These are phyloP conservation scores for Fusarium virguliforme DNA, from an alignment of 2,329 filamentous ascomycete species.

Conservation along the genomic window DNA sequence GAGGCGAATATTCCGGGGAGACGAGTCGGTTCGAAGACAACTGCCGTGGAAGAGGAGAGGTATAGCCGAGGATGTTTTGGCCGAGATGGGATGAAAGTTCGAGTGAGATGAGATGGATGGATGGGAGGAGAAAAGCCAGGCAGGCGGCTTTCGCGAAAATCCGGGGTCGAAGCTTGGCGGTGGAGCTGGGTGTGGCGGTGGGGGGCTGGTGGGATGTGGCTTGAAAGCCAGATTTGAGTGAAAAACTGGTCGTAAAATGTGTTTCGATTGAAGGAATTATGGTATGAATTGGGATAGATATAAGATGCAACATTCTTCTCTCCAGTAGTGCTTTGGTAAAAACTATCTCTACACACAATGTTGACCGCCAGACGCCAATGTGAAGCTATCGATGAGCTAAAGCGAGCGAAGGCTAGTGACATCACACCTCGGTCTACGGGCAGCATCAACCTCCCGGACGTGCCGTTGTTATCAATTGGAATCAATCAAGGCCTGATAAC, in stretches of 20 bases:
- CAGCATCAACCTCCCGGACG: neutral
- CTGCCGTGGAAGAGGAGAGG: conserved; percentile 13
- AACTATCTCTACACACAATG: too few species aligned
- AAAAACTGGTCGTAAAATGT: neutral
- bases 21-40: neutral
- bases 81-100: conserved; percentile 20
- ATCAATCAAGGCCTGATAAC: neutral
- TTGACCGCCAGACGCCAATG: conserved; percentile 7
- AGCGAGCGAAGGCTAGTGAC: neutral
- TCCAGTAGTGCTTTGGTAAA: too few species aligned
- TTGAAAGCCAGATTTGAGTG: neutral
- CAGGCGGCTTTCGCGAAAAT: conserved; percentile 42
- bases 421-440: neutral
- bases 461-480: neutral
- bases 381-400: conserved; percentile 4
- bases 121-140: conserved; percentile 36
- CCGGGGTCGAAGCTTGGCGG: conserved; percentile 46
- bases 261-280: too few species aligned
- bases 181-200: conserved; percentile 34
- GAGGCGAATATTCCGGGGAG: neutral
- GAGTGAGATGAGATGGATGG: conserved; percentile 32
- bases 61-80: conserved; percentile 23
- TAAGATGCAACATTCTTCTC: too few species aligned
- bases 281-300: too few species aligned
- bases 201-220: conserved; percentile 38